Conservation (phyloP, 805 yeast genomes). For the Candida yuanshanica region DNA sequence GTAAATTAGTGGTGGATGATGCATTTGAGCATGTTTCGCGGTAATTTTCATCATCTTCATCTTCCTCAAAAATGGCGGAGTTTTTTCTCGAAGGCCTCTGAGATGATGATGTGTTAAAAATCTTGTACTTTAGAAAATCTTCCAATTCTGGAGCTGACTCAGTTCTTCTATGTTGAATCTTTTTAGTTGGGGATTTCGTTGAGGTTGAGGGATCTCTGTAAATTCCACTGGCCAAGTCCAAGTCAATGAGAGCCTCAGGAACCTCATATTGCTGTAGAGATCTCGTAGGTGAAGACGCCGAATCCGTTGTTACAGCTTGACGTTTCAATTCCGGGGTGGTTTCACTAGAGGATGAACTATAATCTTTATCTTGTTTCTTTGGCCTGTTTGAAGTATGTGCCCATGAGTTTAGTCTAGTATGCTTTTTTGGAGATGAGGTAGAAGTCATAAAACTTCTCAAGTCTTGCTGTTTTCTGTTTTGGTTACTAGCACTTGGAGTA, state of each 20-base stretch:
- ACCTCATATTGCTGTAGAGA: constrained; percentile 22
- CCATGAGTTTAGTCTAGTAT: constrained; percentile 34
- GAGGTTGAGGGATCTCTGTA: constrained; percentile 23
- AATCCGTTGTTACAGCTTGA: constrained; percentile 2
- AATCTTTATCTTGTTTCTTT: constrained; percentile 3
- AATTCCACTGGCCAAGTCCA: constrained; percentile 45
- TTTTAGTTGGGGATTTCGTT: constrained; percentile 16
- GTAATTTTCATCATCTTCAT: constrained; percentile 19
- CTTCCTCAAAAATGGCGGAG: constrained; percentile 28
- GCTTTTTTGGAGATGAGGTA: constrained; percentile 24
- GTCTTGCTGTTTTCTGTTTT: not conserved
- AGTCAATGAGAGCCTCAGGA: constrained; percentile 52
- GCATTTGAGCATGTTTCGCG: constrained; percentile 14
- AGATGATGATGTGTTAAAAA: constrained; percentile 6
- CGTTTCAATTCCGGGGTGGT: constrained; percentile 22
- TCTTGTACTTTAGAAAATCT: constrained; percentile 23
- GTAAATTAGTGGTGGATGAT: constrained; percentile 10
- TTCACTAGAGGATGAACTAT: constrained; percentile 16
- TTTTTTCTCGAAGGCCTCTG: constrained; percentile 17
- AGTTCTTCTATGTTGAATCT: constrained; percentile 41
- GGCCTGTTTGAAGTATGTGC: constrained; percentile 27
- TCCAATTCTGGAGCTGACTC: constrained; percentile 53
- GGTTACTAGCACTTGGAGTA: constrained; percentile 2
- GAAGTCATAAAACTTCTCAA: not conserved
- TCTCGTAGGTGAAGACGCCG: not conserved